phyloP scores from a whole-genome alignment of 495 filamentous ascomycete genomes.

The Neurospora sp. region DNA sequence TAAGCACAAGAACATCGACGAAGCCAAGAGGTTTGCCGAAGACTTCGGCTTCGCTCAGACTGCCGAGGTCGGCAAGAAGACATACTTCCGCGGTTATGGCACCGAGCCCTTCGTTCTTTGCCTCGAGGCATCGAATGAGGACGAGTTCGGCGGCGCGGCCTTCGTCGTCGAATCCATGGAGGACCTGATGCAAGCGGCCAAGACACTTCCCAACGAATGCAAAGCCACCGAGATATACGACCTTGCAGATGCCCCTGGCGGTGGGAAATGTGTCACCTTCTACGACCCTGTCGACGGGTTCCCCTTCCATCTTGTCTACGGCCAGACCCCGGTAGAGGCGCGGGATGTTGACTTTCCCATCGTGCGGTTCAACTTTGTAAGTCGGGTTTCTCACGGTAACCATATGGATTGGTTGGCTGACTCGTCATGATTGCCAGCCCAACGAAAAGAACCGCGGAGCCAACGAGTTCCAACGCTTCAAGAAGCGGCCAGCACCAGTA shows the following conservation, averaged over 20 bases:
- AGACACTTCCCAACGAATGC: slow-evolving; percentile 31
- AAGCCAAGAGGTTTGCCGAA: slow-evolving; percentile 37
- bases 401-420: neutral
- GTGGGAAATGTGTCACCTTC: slow-evolving; percentile 47
- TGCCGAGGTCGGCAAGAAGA: slow-evolving; percentile 34
- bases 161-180: slow-evolving; percentile 47
- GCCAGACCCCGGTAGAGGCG: slow-evolving; percentile 33
- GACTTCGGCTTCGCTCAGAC: slow-evolving; percentile 50
- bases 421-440: slow-evolving; percentile 16
- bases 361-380: slow-evolving; percentile 34
- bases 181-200: slow-evolving; percentile 40
- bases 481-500: slow-evolving; percentile 56
- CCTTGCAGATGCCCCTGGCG: slow-evolving; percentile 44
- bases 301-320: slow-evolving; percentile 49
- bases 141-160: slow-evolving; percentile 43
- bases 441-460: slow-evolving; percentile 36
- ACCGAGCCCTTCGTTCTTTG: slow-evolving; percentile 49
- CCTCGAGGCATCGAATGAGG: slow-evolving; percentile 34
- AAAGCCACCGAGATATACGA: slow-evolving; percentile 40
- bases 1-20: slow-evolving; percentile 40
- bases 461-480: slow-evolving; percentile 42
- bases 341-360: slow-evolving; percentile 32
- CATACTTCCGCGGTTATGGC: slow-evolving; percentile 52
- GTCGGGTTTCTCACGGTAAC: neutral
- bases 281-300: slow-evolving; percentile 50